Percentiles rank a stretch among this genome's conserved stretches.
These are phyloP conservation scores for Rhizomucor miehei DNA, from an alignment of 371 early-diverging fungal genomes.

Conservation along the genomic window DNA sequence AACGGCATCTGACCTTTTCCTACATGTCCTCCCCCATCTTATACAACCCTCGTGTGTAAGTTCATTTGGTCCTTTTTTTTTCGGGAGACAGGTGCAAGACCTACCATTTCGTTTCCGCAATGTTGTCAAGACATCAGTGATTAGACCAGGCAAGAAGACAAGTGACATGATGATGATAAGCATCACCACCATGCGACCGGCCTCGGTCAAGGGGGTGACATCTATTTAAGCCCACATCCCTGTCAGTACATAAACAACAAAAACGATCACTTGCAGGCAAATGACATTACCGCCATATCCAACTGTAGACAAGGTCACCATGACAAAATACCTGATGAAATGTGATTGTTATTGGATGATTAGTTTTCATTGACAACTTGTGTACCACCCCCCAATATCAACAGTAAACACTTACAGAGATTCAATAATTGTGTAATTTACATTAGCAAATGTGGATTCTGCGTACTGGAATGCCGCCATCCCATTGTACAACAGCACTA, in stretches of 20 bases:
- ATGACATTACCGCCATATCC: constrained; percentile 65
- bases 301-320: constrained; percentile 73
- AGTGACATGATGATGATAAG: constrained; percentile 66
- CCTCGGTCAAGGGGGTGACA: constrained; percentile 61
- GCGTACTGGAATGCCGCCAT: constrained; percentile 70
- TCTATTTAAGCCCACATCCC: constrained; percentile 29
- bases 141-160: constrained; percentile 59
- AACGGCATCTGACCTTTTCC: constrained; percentile 47
- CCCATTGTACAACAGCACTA: constrained; percentile 67
- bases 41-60: neutral
- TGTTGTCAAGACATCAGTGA: constrained; percentile 57
- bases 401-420: constrained; percentile 28
- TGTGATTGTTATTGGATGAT: no score
- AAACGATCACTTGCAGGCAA: neutral
- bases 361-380: no score
- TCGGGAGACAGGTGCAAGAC: neutral
- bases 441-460: constrained; percentile 58
- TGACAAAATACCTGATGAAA: constrained; percentile 55
- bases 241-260: neutral
- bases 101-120: constrained; percentile 46
- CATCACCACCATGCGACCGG: constrained; percentile 66
- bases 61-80: neutral
- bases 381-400: no score
- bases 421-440: constrained; percentile 50
- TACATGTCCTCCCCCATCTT: constrained; percentile 46